These are phyloP conservation scores for Steccherinum ochraceum DNA, from an alignment of 768 basidiomycete species.

Conservation along the genomic window DNA sequence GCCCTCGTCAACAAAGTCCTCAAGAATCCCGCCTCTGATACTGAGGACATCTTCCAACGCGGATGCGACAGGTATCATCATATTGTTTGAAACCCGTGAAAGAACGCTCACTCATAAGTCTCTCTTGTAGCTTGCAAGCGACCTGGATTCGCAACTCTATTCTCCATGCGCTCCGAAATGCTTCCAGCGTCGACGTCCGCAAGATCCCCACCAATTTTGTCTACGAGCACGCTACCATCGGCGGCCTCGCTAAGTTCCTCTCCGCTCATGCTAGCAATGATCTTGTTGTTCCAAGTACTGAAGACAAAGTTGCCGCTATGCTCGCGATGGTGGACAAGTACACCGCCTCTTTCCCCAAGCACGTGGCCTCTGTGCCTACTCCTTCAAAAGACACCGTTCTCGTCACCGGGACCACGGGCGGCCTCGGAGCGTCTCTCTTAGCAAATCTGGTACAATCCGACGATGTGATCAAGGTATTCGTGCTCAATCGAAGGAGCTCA, in stretches of 20 bases:
- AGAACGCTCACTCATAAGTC: not conserved
- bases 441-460: slow-evolving; percentile 7
- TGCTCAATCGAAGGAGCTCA: slow-evolving; percentile 11
- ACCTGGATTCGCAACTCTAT: slow-evolving; percentile 26
- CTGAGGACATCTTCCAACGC: slow-evolving; percentile 32
- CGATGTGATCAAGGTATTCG: slow-evolving; percentile 14
- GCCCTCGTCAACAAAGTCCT: slow-evolving; percentile 30
- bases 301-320: not conserved
- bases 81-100: not conserved
- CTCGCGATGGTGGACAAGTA: slow-evolving; percentile 5
- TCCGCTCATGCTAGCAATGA: not conserved
- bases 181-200: slow-evolving; percentile 10
- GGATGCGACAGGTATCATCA: slow-evolving; percentile 32
- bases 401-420: slow-evolving; percentile 20
- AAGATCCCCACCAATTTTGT: slow-evolving; percentile 11
- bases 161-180: slow-evolving; percentile 20
- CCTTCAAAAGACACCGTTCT: slow-evolving; percentile 10
- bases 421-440: slow-evolving; percentile 16
- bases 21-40: slow-evolving; percentile 18
- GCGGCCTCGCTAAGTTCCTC: not conserved
- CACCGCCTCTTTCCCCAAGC: not conserved
- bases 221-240: not conserved
- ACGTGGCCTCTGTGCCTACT: not conserved
- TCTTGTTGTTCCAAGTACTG: not conserved
- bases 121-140: not conserved